Evolutionary conservation across 2,329 filamentous ascomycete genomes (phyloP), one percentile per base, ranked within the genome.

Genomic region (Xylaria sp.): DNA sequence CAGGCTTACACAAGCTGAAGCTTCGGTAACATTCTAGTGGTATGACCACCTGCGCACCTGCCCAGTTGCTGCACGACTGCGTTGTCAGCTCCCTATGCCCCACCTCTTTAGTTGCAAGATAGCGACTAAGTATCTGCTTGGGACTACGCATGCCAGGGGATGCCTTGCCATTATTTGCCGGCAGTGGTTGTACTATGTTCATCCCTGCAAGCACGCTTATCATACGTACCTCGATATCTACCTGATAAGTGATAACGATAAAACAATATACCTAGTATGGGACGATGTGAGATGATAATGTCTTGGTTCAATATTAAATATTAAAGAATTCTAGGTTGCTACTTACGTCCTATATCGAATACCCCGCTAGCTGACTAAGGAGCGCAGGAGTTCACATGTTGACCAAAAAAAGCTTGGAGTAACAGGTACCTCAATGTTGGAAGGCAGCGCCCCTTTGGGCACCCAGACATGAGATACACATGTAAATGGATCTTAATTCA

Each of bases 1-100:
- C 49, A 66, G 57, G 61, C 65, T 67, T 64, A 64, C 60, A 64
- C 60, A 67, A 64, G 61, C 61, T 65, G 65, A 67, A 59, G 60
- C 51, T 62, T 62, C 57, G 62, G 62, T 68, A 31, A 65, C 66
- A 68, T 65, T 68, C 66, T 46, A 68, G 57, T 46, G 59, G 59
- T 23, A 62, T 48, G 59, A 51, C 49, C 20, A 11, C 31, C 33
- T 13, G 26, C 15, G 40, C 26, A 46, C 40, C 38, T 36, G 15
- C 36, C 54, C 38, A 28, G 42, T 23, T 13, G 28, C 20, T 59
- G 26, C 44, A 59, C 36, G 15, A 51, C 54, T 59, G 62, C 33
- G 62, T 59, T 59, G 62, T 64, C 44, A 64, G 62, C 54, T 48
- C 42, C 9, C n/a, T 28, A 33, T 28, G n/a, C 33, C 49, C 49